These are phyloP conservation scores for Fragaria iinumae DNA, from an alignment of 306 rosid genomes.

Conservation along the genomic window DNA sequence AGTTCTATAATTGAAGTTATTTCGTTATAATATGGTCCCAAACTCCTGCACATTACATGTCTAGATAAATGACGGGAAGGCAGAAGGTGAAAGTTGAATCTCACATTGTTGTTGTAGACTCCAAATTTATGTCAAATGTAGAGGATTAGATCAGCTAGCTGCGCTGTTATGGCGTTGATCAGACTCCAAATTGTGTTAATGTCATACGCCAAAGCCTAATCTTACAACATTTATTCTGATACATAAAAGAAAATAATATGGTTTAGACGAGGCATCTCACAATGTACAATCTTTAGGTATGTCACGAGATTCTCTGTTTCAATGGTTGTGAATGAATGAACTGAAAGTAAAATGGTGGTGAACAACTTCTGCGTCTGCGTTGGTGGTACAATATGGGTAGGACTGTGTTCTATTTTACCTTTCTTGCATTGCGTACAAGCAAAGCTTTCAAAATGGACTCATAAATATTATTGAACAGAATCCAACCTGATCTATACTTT, in stretches of 20 bases:
- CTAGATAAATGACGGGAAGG: background rate
- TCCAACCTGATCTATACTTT: background rate
- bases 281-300: background rate
- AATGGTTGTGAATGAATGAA: background rate
- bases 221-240: no score
- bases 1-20: background rate
- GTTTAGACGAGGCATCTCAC: background rate
- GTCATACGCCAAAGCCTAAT: background rate
- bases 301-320: background rate
- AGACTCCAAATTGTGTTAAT: background rate
- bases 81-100: background rate
- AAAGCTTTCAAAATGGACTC: conserved; percentile 15
- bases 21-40: conserved; percentile 1
- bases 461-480: background rate
- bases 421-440: conserved; percentile 8
- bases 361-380: background rate
- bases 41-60: background rate
- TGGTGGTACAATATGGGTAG: background rate
- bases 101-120: background rate
- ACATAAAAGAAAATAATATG: no score
- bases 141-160: background rate
- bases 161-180: background rate
- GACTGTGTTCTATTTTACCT: background rate
- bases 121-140: background rate
- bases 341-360: background rate